These are phyloP conservation scores for Aspergillus nomiae DNA, from an alignment of 2,329 filamentous ascomycete genomes.

Conservation along the genomic window DNA sequence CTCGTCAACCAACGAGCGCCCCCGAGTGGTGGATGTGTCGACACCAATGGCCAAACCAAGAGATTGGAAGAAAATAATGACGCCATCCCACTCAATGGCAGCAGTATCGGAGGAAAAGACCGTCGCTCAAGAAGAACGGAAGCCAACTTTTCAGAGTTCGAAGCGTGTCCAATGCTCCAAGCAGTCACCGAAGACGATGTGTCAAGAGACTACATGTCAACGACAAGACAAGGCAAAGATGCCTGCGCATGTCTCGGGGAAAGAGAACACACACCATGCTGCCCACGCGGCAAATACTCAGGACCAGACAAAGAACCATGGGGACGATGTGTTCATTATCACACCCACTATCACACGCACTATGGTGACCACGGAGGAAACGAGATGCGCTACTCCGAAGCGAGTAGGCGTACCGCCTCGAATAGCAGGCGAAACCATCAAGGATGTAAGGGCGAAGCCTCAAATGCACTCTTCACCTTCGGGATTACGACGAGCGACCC, in stretches of 20 bases:
- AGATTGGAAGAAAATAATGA: slow-evolving; percentile 17
- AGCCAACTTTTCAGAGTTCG: slow-evolving; percentile 36
- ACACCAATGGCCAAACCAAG: slow-evolving; percentile 25
- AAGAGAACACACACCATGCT: slow-evolving; percentile 25
- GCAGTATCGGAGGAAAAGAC: slow-evolving; percentile 22
- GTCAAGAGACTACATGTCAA: slow-evolving; percentile 23
- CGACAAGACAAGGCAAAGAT: slow-evolving; percentile 19
- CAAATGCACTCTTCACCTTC: slow-evolving; percentile 29
- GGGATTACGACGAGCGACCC: slow-evolving; percentile 28
- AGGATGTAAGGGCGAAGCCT: slow-evolving; percentile 29
- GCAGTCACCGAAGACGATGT: slow-evolving; percentile 29
- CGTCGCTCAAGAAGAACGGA: slow-evolving; percentile 30
- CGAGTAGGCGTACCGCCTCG: slow-evolving; percentile 15
- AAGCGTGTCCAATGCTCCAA: slow-evolving; percentile 38
- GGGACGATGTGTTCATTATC: slow-evolving; percentile 40
- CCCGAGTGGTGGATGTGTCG: slow-evolving; percentile 25
- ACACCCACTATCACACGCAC: slow-evolving; percentile 47
- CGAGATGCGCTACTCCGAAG: slow-evolving; percentile 19
- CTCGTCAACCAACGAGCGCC: slow-evolving; percentile 29
- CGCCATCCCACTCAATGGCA: slow-evolving; percentile 7
- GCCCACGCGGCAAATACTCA: slow-evolving; percentile 15
- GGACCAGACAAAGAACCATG: slow-evolving; percentile 18
- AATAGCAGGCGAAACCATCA: slow-evolving; percentile 29
- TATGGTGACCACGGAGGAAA: slow-evolving; percentile 36
- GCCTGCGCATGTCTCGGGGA: slow-evolving; percentile 22